Percentiles rank a stretch among this genome's conserved stretches.
Conservation (phyloP, 1,284 basidiomycete genomes). For the Leccinum fallax region DNA sequence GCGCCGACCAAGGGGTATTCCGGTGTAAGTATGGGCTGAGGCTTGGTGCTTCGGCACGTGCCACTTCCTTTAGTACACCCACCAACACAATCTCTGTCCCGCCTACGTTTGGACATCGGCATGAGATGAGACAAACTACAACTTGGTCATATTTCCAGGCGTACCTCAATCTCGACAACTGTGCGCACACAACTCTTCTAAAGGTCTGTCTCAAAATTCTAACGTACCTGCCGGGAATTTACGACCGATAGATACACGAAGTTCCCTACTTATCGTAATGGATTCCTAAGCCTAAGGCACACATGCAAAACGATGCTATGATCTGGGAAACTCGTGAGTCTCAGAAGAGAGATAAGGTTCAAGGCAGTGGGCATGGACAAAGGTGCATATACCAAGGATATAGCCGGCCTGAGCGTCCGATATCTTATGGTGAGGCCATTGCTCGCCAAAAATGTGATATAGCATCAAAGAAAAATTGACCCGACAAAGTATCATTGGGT, state of each 20-base stretch:
- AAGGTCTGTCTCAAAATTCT: not conserved
- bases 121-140: not conserved
- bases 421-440: not conserved
- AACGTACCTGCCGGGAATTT: not conserved
- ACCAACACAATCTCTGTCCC: not conserved
- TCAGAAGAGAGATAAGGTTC: not conserved
- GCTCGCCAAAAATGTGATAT: not conserved
- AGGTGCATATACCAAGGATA: not conserved
- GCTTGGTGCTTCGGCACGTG: not conserved
- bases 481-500: not conserved
- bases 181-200: not conserved
- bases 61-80: not conserved
- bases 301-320: not conserved
- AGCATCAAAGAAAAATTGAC: not conserved
- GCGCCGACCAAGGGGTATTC: not conserved
- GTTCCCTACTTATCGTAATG: not conserved
- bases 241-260: not conserved
- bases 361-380: not conserved
- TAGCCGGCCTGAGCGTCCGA: not conserved
- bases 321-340: not conserved
- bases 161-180: not conserved
- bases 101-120: not conserved
- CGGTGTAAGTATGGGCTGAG: no score
- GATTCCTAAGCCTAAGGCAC: not conserved
- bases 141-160: not conserved